Base-by-base conservation (phyloP, 1,284 basidiomycete species). In the Cutaneotrichosporon sp. region DNA sequence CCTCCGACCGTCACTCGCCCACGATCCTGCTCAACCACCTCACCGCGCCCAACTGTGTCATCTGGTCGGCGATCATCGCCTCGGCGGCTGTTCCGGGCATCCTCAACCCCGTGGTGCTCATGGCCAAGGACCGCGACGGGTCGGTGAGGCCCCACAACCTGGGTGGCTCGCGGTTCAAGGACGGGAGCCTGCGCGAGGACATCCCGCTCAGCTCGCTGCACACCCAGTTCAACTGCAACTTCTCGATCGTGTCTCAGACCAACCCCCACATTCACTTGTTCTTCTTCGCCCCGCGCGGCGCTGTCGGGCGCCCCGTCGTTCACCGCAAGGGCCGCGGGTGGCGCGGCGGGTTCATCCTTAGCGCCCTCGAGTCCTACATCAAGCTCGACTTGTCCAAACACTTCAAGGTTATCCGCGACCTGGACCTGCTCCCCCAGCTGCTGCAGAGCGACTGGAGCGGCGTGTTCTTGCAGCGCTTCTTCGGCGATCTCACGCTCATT, bases 201-300 rank as follows among this genome's bases (percentile, higher is more conserved):
- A 97, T 99, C 65, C 95, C 95, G 3, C 84, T 97, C 13, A 92
- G 95, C 77, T 86, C 89, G 45, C 82, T 98, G 33, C 95, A 98
- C 74, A 83, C 92, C n/a, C 91, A 93, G 73, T 95, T 94, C 82
- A 95, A 95, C 76, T 94, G 97, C 63, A 97, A 94, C 66, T 89
- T 97, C 77, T 91, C 92, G 2, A 89, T 98, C 53, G 95, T 99
- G 36, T 94, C 91, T 1, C 95, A 80, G 63, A 94, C 92, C 31
- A 99, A 98, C 72, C 95, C 95, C 0, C 97, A 99, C 76, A 92
- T 99, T 13, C 95, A 98, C 78, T 73, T 98, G n/a, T 99, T 99
- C 82, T 95, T 97, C 81, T 98, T 97, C 72, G 92, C 92, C 1
- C 90, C 93, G 31, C 85, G 92, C 69, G 95, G 95, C 4, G 92